phyloP scores from a whole-genome alignment of 768 basidiomycete species.

The Lactifluus rugatus region DNA sequence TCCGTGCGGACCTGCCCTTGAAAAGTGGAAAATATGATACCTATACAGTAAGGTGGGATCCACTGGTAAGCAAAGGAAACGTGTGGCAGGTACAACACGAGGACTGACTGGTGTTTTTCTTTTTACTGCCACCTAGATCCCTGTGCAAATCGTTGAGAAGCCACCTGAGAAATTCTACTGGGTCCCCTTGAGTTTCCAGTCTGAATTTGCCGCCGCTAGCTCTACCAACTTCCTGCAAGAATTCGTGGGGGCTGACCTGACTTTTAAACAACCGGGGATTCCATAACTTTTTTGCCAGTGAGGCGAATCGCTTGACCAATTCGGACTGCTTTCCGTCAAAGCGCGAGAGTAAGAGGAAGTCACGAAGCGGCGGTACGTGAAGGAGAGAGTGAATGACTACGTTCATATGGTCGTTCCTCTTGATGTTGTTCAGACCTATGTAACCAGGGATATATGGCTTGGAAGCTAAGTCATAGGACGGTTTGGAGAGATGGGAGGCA shows the following conservation, averaged over 20 bases:
- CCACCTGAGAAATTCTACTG: constrained; percentile 94
- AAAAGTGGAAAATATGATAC: constrained; percentile 86
- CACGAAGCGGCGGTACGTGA: constrained; percentile 83
- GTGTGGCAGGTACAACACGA: constrained; percentile 1
- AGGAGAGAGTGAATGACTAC: constrained; percentile 90
- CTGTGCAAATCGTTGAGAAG: constrained; percentile 86
- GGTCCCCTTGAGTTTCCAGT: constrained; percentile 91
- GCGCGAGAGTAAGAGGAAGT: constrained; percentile 72
- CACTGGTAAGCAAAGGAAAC: not conserved
- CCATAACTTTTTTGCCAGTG: constrained; percentile 90
- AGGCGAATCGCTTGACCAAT: constrained; percentile 78
- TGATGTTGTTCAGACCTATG: constrained; percentile 96
- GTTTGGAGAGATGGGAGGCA: constrained; percentile 50
- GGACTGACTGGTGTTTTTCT: constrained; percentile 74
- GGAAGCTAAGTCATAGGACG: constrained; percentile 76
- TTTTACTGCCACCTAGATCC: constrained; percentile 92
- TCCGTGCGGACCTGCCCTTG: constrained; percentile 91
- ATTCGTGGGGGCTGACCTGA: constrained; percentile 98
- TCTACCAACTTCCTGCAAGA: constrained; percentile 91
- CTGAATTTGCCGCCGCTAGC: constrained; percentile 86
- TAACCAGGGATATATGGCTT: constrained; percentile 87
- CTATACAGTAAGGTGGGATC: constrained; percentile 30
- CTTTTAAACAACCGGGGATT: constrained; percentile 94
- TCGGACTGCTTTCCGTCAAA: constrained; percentile 73
- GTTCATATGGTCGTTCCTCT: constrained; percentile 95